A percentile compares a stretch with the other conserved stretches of the same genome.
phyloP scores from a whole-genome alignment of 495 filamentous ascomycete genomes.

The Chaetomidium leptoderma region DNA sequence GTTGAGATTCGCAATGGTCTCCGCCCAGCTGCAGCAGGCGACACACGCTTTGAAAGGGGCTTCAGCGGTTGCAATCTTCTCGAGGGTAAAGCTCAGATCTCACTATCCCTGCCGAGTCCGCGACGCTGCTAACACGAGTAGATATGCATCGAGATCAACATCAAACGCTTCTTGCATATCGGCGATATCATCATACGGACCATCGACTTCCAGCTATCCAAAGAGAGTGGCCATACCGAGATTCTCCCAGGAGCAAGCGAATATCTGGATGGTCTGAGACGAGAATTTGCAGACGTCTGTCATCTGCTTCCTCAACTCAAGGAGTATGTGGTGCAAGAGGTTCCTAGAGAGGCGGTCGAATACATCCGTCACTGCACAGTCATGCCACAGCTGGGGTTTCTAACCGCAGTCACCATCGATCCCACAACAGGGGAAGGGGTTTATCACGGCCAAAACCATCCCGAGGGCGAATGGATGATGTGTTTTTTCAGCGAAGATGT shows the following conservation, averaged over 20 bases:
- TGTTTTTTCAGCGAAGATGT: slow-evolving; percentile 69
- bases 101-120: slow-evolving; percentile 8
- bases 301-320: slow-evolving; percentile 64
- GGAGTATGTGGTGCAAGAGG: slow-evolving; percentile 53
- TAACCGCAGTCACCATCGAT: slow-evolving; percentile 69
- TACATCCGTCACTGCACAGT: slow-evolving; percentile 67
- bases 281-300: slow-evolving; percentile 70
- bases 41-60: slow-evolving; percentile 58
- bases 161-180: slow-evolving; percentile 54
- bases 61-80: slow-evolving; percentile 51
- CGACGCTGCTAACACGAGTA: slow-evolving; percentile 13
- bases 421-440: slow-evolving; percentile 55
- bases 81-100: slow-evolving; percentile 44
- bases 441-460: slow-evolving; percentile 58
- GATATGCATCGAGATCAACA: slow-evolving; percentile 45
- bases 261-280: slow-evolving; percentile 73
- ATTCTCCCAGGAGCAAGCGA: slow-evolving; percentile 69
- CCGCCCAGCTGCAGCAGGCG: slow-evolving; percentile 63
- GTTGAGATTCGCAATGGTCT: slow-evolving; percentile 47
- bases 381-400: slow-evolving; percentile 87
- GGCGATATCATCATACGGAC: slow-evolving; percentile 68
- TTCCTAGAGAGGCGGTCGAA: slow-evolving; percentile 55
- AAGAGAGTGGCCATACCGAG: slow-evolving; percentile 66
- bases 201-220: slow-evolving; percentile 79
- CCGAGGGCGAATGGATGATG: slow-evolving; percentile 63